Percentiles rank a stretch among this genome's conserved stretches.
Evolutionary conservation across 2,329 filamentous ascomycete genomes (phyloP).

Genomic region (Beauveria sp.): DNA sequence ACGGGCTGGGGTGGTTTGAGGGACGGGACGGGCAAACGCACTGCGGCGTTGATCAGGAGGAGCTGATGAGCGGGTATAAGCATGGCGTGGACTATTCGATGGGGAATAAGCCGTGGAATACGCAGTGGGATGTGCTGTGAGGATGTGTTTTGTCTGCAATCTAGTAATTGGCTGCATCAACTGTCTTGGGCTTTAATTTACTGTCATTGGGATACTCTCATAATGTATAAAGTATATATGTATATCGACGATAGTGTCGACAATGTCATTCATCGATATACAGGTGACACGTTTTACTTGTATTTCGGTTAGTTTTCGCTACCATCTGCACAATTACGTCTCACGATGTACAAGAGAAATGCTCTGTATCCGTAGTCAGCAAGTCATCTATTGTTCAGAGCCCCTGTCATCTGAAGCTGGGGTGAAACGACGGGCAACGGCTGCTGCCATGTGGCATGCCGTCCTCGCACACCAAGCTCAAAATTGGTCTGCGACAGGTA

Average conservation of each 20-base stretch:
- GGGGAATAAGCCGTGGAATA: slow-evolving; percentile 46
- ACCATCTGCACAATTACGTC: no score
- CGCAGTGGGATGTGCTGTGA: slow-evolving; percentile 31
- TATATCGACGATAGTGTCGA: background rate
- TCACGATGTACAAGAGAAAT: no score
- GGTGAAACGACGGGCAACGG: background rate
- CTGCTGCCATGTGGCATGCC: background rate
- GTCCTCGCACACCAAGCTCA: background rate
- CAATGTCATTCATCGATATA: background rate
- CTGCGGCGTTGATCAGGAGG: slow-evolving; percentile 72
- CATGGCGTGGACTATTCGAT: slow-evolving; percentile 48
- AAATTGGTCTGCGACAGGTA: background rate
- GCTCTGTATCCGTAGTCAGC: background rate
- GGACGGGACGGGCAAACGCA: slow-evolving; percentile 67
- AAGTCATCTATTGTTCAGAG: background rate
- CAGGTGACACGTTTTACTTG: no score
- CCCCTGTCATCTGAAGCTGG: background rate
- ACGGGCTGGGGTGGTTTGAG: slow-evolving; percentile 70
- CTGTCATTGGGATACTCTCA: no score
- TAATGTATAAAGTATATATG: background rate
- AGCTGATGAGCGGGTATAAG: slow-evolving; percentile 57
- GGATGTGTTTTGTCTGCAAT: background rate
- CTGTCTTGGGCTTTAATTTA: no score
- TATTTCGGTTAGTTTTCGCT: background rate
- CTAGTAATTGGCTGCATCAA: no score